Percentiles rank a stretch among this genome's conserved stretches.
Conservation (phyloP, 441 rosid species). For the Erysimum cheiri region DNA sequence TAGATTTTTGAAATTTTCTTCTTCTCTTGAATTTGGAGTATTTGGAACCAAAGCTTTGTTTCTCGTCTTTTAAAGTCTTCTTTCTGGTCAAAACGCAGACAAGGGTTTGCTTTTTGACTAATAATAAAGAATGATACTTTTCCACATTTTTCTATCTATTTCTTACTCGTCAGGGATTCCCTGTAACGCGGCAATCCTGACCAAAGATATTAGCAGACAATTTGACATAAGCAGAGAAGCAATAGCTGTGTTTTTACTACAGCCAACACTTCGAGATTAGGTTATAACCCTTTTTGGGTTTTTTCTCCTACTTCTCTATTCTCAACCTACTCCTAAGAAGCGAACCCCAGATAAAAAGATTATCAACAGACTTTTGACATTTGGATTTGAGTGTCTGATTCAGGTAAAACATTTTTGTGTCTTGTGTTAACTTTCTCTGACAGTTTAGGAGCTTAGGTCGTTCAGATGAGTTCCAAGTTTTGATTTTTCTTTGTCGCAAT, state of each 20-base stretch:
- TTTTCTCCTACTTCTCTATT: constrained; percentile 10
- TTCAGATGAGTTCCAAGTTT: constrained; percentile 14
- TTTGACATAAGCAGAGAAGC: constrained; percentile 16
- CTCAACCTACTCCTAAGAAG: constrained; percentile 8
- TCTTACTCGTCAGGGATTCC: constrained; percentile 39
- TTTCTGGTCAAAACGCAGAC: constrained; percentile 43
- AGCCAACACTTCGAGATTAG: constrained; percentile 19
- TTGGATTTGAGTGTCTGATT: background rate
- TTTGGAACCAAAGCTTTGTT: constrained; percentile 27
- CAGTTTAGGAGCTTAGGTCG: constrained; percentile 4
- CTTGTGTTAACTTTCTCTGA: constrained; percentile 1
- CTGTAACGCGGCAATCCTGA: constrained; percentile 46
- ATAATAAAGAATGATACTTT: constrained; percentile 28
- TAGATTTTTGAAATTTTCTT: background rate
- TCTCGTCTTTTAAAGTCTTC: constrained; percentile 14
- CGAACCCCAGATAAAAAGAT: background rate
- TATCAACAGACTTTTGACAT: background rate
- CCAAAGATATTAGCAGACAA: constrained; percentile 18
- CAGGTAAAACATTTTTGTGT: background rate
- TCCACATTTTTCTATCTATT: constrained; percentile 31
- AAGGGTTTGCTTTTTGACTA: constrained; percentile 26
- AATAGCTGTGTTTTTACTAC: background rate
- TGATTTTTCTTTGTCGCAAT: constrained; percentile 1
- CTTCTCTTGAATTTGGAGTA: background rate
- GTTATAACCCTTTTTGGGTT: constrained; percentile 4